Conservation (phyloP, 352 stramenopile genomes). For the Phytophthora capsici region DNA sequence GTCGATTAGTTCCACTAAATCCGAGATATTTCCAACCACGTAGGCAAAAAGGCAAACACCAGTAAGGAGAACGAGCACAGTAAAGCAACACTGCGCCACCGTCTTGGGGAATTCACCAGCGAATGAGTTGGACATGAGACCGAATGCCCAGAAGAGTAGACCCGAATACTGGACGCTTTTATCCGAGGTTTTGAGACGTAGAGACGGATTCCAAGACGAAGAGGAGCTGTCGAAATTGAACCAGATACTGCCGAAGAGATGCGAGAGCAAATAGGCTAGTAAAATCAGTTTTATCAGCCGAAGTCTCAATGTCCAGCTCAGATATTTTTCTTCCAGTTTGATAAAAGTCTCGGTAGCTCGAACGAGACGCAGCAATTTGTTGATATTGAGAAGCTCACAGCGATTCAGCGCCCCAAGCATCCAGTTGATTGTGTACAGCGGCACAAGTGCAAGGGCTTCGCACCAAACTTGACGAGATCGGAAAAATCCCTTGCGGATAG, state of each 20-base stretch:
- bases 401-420: slow-evolving; percentile 10
- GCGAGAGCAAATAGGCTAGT: slow-evolving; percentile 47
- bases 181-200: slow-evolving; percentile 6
- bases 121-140: slow-evolving; percentile 59
- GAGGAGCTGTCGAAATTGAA: slow-evolving; percentile 50
- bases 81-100: slow-evolving; percentile 50
- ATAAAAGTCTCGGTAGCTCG: slow-evolving; percentile 23
- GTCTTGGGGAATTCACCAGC: slow-evolving; percentile 52
- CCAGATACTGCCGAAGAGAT: slow-evolving; percentile 67
- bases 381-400: slow-evolving; percentile 50
- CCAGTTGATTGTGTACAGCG: slow-evolving; percentile 62
- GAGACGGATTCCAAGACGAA: slow-evolving; percentile 14
- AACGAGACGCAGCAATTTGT: slow-evolving; percentile 61
- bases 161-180: slow-evolving; percentile 43
- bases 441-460: slow-evolving; percentile 48
- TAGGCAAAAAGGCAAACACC: slow-evolving; percentile 62
- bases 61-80: slow-evolving; percentile 44
- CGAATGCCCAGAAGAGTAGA: slow-evolving; percentile 66
- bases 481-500: slow-evolving; percentile 51
- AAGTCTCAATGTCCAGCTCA: slow-evolving; percentile 50
- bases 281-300: slow-evolving; percentile 59
- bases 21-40: slow-evolving; percentile 64
- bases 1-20: slow-evolving; percentile 61
- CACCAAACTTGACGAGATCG: slow-evolving; percentile 39
- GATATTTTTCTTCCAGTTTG: slow-evolving; percentile 49